These are phyloP conservation scores for Wickerhamomyces bisporus DNA, from an alignment of 805 yeast species.

Conservation along the genomic window DNA sequence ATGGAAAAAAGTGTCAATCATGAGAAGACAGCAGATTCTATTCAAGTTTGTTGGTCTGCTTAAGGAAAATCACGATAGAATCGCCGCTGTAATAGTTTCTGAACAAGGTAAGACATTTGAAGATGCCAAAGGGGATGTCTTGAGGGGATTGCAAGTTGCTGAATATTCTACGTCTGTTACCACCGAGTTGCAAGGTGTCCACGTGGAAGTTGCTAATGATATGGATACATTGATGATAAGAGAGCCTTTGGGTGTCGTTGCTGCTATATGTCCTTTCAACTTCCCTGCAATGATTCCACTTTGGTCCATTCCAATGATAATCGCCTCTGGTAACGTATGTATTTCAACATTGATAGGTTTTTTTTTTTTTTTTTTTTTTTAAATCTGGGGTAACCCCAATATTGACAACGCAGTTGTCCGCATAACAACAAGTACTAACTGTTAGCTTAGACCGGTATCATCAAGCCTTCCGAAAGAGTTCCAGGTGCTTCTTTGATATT, in stretches of 20 bases:
- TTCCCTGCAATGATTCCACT: conserved; percentile 78
- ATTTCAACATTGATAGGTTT: too few relatives aligned
- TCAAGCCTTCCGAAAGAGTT: conserved; percentile 68
- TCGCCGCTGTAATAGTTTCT: conserved; percentile 59
- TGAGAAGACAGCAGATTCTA: conserved; percentile 55
- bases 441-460: conserved; percentile 41
- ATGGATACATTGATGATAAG: conserved; percentile 74
- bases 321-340: conserved; percentile 54
- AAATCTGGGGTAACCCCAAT: too few relatives aligned
- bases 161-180: conserved; percentile 68
- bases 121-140: conserved; percentile 71
- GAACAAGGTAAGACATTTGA: conserved; percentile 76
- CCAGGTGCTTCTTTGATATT: conserved; percentile 74
- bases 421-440: too few relatives aligned
- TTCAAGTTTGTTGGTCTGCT: conserved; percentile 64
- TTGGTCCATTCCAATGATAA: conserved; percentile 50
- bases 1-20: conserved; percentile 32
- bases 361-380: too few relatives aligned
- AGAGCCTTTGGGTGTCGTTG: conserved; percentile 69
- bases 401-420: too few relatives aligned
- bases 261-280: conserved; percentile 77
- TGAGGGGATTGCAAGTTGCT: conserved; percentile 74
- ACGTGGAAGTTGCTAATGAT: conserved; percentile 62
- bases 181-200: conserved; percentile 55
- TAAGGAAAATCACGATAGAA: conserved; percentile 59